Percentiles rank a stretch among this genome's conserved stretches.
phyloP scores from a whole-genome alignment of 176 grass and related monocot species.

The Oryza coarctata region DNA sequence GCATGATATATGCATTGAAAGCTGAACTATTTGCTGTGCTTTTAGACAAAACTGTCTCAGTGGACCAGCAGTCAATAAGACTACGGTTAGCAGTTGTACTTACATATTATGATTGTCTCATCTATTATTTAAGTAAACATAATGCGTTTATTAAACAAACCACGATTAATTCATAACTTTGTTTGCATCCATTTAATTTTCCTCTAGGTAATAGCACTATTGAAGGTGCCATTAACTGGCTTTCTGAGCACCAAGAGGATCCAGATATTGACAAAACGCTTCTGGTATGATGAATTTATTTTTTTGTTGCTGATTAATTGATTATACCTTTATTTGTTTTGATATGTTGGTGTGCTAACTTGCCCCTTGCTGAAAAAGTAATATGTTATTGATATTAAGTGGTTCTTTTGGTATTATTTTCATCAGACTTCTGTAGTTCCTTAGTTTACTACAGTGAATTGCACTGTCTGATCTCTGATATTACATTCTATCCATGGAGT shows the following conservation, averaged over 20 bases:
- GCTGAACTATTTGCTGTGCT: background rate
- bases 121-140: background rate
- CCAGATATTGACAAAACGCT: constrained; percentile 94
- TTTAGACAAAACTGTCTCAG: background rate
- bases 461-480: background rate
- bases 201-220: constrained; percentile 94
- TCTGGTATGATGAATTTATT: constrained; percentile 59
- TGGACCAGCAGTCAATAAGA: background rate
- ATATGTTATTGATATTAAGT: background rate
- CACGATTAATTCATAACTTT: background rate
- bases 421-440: background rate
- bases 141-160: background rate
- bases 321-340: background rate
- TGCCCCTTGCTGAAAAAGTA: background rate
- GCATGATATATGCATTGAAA: background rate
- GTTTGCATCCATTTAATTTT: constrained; percentile 10
- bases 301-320: background rate
- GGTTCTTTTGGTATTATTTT: constrained; percentile 13
- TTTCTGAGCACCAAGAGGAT: constrained; percentile 97
- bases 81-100: background rate
- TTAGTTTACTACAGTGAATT: background rate
- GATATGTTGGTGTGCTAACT: background rate
- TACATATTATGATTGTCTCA: background rate
- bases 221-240: constrained; percentile 95
- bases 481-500: background rate